Evolutionary conservation across 352 stramenopile genomes (phyloP).

Genomic region (Pythium volutum): DNA sequence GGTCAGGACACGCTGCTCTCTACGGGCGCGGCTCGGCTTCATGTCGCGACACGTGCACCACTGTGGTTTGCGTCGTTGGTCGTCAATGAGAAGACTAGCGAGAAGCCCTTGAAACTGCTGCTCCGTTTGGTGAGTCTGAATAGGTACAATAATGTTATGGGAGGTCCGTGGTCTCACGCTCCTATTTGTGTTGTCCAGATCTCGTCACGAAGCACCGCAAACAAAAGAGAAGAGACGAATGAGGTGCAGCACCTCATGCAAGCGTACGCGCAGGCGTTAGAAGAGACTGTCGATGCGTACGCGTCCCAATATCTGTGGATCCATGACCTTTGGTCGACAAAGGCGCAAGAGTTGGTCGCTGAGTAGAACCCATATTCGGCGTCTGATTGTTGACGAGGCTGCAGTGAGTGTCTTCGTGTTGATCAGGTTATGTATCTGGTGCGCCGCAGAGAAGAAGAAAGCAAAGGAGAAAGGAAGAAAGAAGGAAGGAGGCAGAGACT

Average conservation of each 20-base stretch:
- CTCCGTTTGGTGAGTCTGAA: conserved; percentile 27
- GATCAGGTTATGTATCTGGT: too few species aligned
- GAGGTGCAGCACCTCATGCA: conserved; percentile 28
- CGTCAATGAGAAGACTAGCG: conserved; percentile 27
- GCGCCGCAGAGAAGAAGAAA: too few species aligned
- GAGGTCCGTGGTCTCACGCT: background rate
- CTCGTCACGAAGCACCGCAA: too few species aligned
- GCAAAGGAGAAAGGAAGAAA: too few species aligned
- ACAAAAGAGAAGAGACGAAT: background rate
- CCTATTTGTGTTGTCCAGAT: background rate
- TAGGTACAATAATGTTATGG: background rate
- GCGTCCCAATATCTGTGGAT: conserved; percentile 59
- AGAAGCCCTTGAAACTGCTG: conserved; percentile 39
- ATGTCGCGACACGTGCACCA: conserved; percentile 27
- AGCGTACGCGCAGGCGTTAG: conserved; percentile 37
- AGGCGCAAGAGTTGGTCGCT: background rate
- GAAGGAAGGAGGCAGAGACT: too few species aligned
- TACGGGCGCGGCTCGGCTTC: conserved; percentile 40
- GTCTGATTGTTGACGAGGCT: background rate
- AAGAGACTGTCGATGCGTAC: conserved; percentile 28
- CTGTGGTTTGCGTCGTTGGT: conserved; percentile 51
- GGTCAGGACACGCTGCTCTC: conserved; percentile 36
- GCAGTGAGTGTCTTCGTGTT: background rate
- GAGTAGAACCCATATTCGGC: background rate
- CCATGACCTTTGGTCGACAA: conserved; percentile 41